Evolutionary conservation across 2,329 filamentous ascomycete genomes (phyloP), one percentile per base, ranked within the genome.

Genomic region (Phyllosticta citriasiana): DNA sequence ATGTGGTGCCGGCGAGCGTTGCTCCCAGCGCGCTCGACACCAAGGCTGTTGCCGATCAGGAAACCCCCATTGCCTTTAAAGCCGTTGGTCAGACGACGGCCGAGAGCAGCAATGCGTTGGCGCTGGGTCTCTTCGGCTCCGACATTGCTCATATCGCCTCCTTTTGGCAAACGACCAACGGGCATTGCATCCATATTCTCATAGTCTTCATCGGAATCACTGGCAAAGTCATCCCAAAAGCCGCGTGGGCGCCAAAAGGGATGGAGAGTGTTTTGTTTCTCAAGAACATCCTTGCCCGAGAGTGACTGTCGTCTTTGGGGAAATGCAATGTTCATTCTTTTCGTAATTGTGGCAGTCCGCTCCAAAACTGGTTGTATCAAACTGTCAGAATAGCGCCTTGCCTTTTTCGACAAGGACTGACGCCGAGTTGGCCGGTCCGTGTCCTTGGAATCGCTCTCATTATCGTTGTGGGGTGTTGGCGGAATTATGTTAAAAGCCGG

Each of bases 221-320:
- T 70, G 24, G 35, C 30, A 57, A 75, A 82, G 50, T 81, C 81
- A 50, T 85, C 82, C 83, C 83, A 86, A 70, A 86, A 85, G n/a
- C 79, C 79, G 47, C 80, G 79, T 1, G 84, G 84, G 24, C 80
- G 78, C 84, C 84, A 87, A 68, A 86, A 84, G 1, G 84, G 83
- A 65, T 85, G 80, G 5, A 84, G 70, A 51, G 77, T 77, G 53
- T 47, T 47, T n/a, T 47, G 40, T n/a, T n/a, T 16, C 40, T 47
- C 40, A 5, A 47, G 16, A 2, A n/a, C 16, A 59, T 83, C 77
- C 22, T 55, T 71, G 65, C 67, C 51, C 65, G 65, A 19, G 25
- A 19, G 30, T 19, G 40, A 47, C n/a, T 47, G 40, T 47, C 40
- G 40, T n/a, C 40, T 47, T 47, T 47, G 40, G 14, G 40, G 40